phyloP scores from a whole-genome alignment of 1,139 yeast species.

The Suhomyces bokatorum region DNA sequence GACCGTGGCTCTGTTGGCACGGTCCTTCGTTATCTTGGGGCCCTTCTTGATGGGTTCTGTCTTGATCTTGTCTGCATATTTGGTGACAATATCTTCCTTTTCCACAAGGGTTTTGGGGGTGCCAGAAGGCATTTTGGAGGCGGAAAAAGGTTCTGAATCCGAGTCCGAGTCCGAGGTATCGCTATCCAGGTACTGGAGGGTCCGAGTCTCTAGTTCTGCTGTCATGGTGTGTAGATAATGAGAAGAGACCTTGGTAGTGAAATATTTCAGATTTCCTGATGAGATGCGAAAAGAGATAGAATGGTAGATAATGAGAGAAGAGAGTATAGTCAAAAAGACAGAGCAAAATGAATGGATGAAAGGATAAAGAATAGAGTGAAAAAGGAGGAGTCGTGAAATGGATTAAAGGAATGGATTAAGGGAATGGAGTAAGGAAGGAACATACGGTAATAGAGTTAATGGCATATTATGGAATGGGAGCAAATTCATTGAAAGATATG shows the following conservation, averaged over 20 bases:
- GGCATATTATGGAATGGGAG: too few species aligned
- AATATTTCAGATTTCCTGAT: slow-evolving; percentile 6
- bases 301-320: too few species aligned
- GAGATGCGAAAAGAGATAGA: slow-evolving; percentile 1
- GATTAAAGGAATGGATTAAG: too few species aligned
- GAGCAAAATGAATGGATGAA: too few species aligned
- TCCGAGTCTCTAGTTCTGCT: slow-evolving; percentile 4
- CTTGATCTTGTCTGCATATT: slow-evolving; percentile 63
- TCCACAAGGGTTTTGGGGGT: slow-evolving; percentile 33
- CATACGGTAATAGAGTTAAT: too few species aligned
- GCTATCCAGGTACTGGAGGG: slow-evolving; percentile 6
- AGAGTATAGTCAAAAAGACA: too few species aligned
- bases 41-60: slow-evolving; percentile 61
- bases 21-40: slow-evolving; percentile 65
- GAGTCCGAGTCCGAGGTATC: slow-evolving; percentile 15
- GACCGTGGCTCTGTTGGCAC: slow-evolving; percentile 92
- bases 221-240: slow-evolving; percentile 2
- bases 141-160: slow-evolving; percentile 2
- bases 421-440: too few species aligned
- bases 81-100: slow-evolving; percentile 60
- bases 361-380: too few species aligned
- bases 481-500: too few species aligned
- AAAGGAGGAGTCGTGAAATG: too few species aligned
- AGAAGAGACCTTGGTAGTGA: not conserved
- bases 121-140: slow-evolving; percentile 12